Conservation (phyloP, 2,329 filamentous ascomycete genomes). For the Alternaria postmessia region DNA sequence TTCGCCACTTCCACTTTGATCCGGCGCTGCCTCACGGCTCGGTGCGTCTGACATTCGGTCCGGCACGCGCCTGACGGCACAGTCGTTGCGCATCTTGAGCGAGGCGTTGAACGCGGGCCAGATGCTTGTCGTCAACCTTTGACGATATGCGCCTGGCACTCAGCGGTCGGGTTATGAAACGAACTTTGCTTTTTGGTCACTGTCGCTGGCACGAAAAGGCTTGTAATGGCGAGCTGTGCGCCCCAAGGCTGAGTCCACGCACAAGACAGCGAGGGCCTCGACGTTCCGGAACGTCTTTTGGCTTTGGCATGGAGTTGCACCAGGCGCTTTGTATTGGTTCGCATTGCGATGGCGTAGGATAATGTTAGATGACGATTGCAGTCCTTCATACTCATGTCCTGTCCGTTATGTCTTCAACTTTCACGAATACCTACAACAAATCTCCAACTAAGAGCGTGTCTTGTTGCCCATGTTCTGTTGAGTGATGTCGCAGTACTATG, state of each 20-base stretch:
- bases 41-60: constrained; percentile 12
- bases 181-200: neutral
- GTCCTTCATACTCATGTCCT: neutral
- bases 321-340: constrained; percentile 3
- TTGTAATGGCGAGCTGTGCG: neutral
- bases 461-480: neutral
- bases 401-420: neutral
- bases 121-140: neutral
- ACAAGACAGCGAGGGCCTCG: neutral
- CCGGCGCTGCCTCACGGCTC: constrained; percentile 7
- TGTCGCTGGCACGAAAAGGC: neutral
- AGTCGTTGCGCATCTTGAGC: constrained; percentile 10
- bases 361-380: neutral
- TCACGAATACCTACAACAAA: neutral
- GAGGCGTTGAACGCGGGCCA: neutral
- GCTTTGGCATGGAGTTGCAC: constrained; percentile 11
- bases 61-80: constrained; percentile 8
- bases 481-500: neutral
- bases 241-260: neutral
- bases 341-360: constrained; percentile 21
- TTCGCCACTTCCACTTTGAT: neutral
- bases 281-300: neutral
- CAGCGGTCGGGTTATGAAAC: neutral
- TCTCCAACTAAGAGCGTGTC: neutral
- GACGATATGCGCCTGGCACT: neutral